A percentile compares a stretch with the other conserved stretches of the same genome.
phyloP scores from a whole-genome alignment of 305 asterid species.

The Nicotiana rustica region DNA sequence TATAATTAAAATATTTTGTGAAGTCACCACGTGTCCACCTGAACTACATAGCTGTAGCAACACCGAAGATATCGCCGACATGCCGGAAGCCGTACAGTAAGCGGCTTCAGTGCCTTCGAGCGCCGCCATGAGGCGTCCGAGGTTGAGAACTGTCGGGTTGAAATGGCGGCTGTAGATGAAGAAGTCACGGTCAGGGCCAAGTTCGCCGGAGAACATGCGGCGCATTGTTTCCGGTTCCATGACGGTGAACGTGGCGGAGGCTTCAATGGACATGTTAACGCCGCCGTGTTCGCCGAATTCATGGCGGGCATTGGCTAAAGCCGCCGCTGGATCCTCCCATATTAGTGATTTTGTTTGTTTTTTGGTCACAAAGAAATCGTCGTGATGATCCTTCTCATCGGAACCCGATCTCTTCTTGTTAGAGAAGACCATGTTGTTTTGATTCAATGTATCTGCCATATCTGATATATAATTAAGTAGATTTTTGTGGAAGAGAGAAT shows the following conservation, averaged over 20 bases:
- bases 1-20: too few species aligned
- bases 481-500: neutral
- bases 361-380: slow-evolving; percentile 48
- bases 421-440: slow-evolving; percentile 31
- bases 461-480: neutral
- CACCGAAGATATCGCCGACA: slow-evolving; percentile 92
- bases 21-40: slow-evolving; percentile 57
- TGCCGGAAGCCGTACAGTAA: slow-evolving; percentile 94
- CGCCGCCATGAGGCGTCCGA: slow-evolving; percentile 90
- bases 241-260: slow-evolving; percentile 97
- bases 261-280: slow-evolving; percentile 98
- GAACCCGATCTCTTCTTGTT: slow-evolving; percentile 58
- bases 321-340: slow-evolving; percentile 78
- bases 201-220: slow-evolving; percentile 87
- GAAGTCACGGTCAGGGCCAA: slow-evolving; percentile 91
- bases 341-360: slow-evolving; percentile 46
- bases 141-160: slow-evolving; percentile 93
- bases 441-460: slow-evolving; percentile 62
- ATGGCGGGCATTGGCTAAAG: slow-evolving; percentile 89
- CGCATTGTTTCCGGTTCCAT: slow-evolving; percentile 96
- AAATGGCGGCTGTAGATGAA: slow-evolving; percentile 96
- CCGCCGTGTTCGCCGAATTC: slow-evolving; percentile 99
- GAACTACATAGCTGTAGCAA: slow-evolving; percentile 87
- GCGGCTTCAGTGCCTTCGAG: slow-evolving; percentile 96
- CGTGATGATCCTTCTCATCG: slow-evolving; percentile 48